A percentile compares a stretch with the other conserved stretches of the same genome.
These are phyloP conservation scores for Luffa acutangula DNA, from an alignment of 306 rosid genomes.

Conservation along the genomic window DNA sequence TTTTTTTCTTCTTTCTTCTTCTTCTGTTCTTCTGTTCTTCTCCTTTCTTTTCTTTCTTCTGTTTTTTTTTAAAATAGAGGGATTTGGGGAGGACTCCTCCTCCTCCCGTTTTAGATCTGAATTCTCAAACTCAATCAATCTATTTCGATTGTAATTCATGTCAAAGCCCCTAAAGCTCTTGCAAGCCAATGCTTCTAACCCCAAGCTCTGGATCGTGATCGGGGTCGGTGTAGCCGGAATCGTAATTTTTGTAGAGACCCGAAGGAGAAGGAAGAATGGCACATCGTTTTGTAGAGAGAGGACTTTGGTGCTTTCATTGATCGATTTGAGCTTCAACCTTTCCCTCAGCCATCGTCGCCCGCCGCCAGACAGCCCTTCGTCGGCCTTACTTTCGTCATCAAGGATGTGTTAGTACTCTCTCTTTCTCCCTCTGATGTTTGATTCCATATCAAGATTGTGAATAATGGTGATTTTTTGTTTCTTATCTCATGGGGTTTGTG, in stretches of 20 bases:
- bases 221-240: constrained; percentile 52
- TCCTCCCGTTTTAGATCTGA: too few species aligned
- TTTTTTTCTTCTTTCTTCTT: too few species aligned
- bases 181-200: constrained; percentile 40
- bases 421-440: not conserved
- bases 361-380: constrained; percentile 34
- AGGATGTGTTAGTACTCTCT: constrained; percentile 39
- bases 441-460: not conserved
- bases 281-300: not conserved
- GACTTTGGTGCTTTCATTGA: constrained; percentile 49
- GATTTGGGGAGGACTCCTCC: too few species aligned
- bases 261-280: constrained; percentile 20
- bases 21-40: too few species aligned
- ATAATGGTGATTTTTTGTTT: not conserved
- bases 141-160: constrained; percentile 24
- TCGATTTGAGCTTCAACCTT: constrained; percentile 46
- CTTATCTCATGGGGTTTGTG: not conserved
- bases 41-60: too few species aligned
- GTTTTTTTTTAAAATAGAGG: too few species aligned
- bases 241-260: constrained; percentile 36
- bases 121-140: not conserved
- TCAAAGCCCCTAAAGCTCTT: constrained; percentile 31
- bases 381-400: constrained; percentile 41
- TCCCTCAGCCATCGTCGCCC: constrained; percentile 61
- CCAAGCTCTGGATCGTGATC: constrained; percentile 49